These are phyloP conservation scores for Ramalina peruviana DNA, from an alignment of 495 filamentous ascomycete species.

Conservation along the genomic window DNA sequence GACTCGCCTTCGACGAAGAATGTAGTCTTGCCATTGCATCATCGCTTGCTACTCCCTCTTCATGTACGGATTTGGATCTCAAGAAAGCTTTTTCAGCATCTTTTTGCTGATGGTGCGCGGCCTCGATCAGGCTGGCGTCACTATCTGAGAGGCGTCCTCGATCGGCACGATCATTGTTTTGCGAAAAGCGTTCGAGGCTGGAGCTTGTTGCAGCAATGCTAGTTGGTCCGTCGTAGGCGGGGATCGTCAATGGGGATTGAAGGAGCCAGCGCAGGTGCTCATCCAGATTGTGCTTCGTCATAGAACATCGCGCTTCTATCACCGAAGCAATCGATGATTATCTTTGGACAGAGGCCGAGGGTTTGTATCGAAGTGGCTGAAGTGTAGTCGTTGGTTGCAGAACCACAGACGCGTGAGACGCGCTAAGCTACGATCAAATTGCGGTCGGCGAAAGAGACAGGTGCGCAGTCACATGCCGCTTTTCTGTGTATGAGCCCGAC, in stretches of 20 bases:
- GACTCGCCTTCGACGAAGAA: conserved; percentile 36
- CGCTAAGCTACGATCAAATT: no score
- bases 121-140: background rate
- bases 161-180: background rate
- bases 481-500: no score
- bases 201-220: background rate
- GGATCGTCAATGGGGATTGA: background rate
- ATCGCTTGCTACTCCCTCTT: conserved; percentile 1
- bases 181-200: background rate
- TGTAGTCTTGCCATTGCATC: conserved; percentile 44
- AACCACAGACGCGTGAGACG: no score
- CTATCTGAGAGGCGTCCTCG: background rate
- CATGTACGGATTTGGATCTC: conserved; percentile 12
- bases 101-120: conserved; percentile 2
- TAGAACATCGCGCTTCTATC: conserved; percentile 17
- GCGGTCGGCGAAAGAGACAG: no score
- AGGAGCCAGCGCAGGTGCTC: conserved; percentile 38
- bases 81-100: conserved; percentile 5
- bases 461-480: no score
- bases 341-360: no score
- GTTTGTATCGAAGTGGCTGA: no score
- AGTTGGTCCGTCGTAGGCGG: background rate
- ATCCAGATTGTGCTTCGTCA: conserved; percentile 39
- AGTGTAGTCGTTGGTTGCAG: no score
- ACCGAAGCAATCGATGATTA: no score